Evolutionary conservation across 78 protist genomes (phyloP), one percentile per base, ranked within the genome.

Genomic region (Cavenderia fasciculata): DNA sequence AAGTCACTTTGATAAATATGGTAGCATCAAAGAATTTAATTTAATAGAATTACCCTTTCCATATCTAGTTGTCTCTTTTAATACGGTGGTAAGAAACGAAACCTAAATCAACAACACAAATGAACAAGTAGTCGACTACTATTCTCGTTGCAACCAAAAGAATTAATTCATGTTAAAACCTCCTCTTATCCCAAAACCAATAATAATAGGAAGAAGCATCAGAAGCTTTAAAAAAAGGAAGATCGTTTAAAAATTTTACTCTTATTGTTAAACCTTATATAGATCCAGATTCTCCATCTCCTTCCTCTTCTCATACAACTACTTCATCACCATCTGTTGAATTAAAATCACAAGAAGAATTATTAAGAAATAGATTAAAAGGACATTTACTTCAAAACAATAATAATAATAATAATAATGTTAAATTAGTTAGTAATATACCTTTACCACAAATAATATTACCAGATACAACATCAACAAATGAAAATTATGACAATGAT

Each of bases 141-240:
- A 41, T 36, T 29, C 71, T 34, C 29, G 29, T 63, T n/a, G 10
- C n/a, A 4, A 18, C 6, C 21, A 63, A 63, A 40, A 33, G 34
- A 38, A 29, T 38, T 19, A 40, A 27, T 25, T n/a, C 25, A 49
- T 27, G 5, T 46, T 6, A 38, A 11, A 8, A 2, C 19, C 25
- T 14, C 4, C 34, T 21, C 19, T 52, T 6, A 6, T 69, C 38
- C 19, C 16, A 70, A 47, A 21, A 21, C 19, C 29, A 43, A 4
- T 10, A 46, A 7, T 31, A 46, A 33, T 16, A 82, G 78, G 70
- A 59, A 7, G 90, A 68, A 56, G 78, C 78, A 21, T 40, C 59
- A 27, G 79, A 82, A 40, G 78, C 78, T 41, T 3, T 43, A 1
- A 82, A 49, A 44, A 68, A 29, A 68, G 78, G 56, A 38, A 52